Evolutionary conservation across 495 filamentous ascomycete genomes (phyloP), one percentile per base, ranked within the genome.

Genomic region (Lasiosphaeria hispida): DNA sequence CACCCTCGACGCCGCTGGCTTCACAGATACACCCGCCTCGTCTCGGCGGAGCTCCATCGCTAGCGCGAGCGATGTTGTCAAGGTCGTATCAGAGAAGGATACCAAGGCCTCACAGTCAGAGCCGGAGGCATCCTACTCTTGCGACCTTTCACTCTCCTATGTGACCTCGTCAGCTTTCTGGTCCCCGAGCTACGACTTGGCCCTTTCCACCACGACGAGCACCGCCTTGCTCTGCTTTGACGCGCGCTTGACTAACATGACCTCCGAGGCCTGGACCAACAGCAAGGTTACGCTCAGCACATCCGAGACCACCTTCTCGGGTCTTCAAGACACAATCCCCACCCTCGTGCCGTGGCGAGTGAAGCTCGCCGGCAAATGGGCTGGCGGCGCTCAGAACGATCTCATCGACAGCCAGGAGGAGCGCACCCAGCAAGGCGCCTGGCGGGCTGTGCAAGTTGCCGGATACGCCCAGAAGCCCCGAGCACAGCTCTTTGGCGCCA

Each of bases 181-280:
- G 87, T 71, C 73, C 2, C 83, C 87, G 8, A 82, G 81, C 37
- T 90, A 90, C 64, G 85, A 90, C 62, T 64, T 90, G 39, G 74
- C 70, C 14, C 75, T 90, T 40, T 81, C 81, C 42, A 85, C 87
- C 9, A 75, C 77, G 0, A 69, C 72, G 3, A 79, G 78, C 15
- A 75, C 81, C 1, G 86, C 78, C 1, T 60, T 69, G 14, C 74
- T 89, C 23, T 76, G 79, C 42, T 90, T 89, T 63, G 79, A 83
- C 43, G 87, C 87, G 2, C 82, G 84, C 54, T 79, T 87, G 59
- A 76, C 74, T 34, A 90, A 91, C 63, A 70, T 72, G 50, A 87
- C 84, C 0, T 83, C 82, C 0, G 87, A 91, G 69, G 83, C 79
- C 10, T 91, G 87, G 87, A 71, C 75, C 17, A 84, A 87, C 68